Conservation (phyloP, 2,329 filamentous ascomycete species). For the Trematosphaeria pertusa region DNA sequence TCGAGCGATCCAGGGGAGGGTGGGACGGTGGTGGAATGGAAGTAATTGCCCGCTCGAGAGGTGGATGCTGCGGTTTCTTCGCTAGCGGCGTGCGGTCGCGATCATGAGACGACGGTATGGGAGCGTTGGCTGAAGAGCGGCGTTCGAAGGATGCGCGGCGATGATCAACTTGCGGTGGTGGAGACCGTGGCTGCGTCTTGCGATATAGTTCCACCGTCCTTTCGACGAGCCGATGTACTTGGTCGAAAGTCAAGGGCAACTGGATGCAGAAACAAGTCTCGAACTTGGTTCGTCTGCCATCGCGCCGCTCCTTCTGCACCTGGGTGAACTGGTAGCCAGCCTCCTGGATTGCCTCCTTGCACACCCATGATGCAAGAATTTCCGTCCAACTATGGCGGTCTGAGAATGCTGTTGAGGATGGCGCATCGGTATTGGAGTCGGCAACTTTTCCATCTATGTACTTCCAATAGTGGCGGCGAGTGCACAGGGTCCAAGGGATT, state of each 20-base stretch:
- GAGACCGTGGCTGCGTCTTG: slow-evolving; percentile 24
- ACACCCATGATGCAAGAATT: slow-evolving; percentile 47
- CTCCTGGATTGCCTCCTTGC: slow-evolving; percentile 46
- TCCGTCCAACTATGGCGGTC: slow-evolving; percentile 46
- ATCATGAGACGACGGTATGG: slow-evolving; percentile 19
- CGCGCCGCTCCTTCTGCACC: slow-evolving; percentile 41
- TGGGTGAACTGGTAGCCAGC: slow-evolving; percentile 36
- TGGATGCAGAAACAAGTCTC: slow-evolving; percentile 47
- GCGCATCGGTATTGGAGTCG: slow-evolving; percentile 36
- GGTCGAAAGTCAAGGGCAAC: slow-evolving; percentile 40
- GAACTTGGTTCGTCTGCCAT: slow-evolving; percentile 39
- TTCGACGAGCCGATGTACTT: slow-evolving; percentile 46
- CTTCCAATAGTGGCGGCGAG: slow-evolving; percentile 42
- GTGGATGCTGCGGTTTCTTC: slow-evolving; percentile 20
- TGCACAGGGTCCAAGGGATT: slow-evolving; percentile 47
- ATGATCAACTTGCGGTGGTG: slow-evolving; percentile 20
- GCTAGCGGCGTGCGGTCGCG: slow-evolving; percentile 33
- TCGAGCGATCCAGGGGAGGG: slow-evolving; percentile 35
- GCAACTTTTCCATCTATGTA: slow-evolving; percentile 42
- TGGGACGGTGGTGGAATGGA: slow-evolving; percentile 22
- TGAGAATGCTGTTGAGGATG: slow-evolving; percentile 31
- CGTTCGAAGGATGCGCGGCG: slow-evolving; percentile 34
- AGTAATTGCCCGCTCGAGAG: slow-evolving; percentile 30
- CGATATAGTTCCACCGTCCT: slow-evolving; percentile 48
- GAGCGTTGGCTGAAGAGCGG: slow-evolving; percentile 15